Percentiles rank a stretch among this genome's conserved stretches.
phyloP scores from a whole-genome alignment of 2,329 filamentous ascomycete genomes.

The Dothideomycetidae sp. region DNA sequence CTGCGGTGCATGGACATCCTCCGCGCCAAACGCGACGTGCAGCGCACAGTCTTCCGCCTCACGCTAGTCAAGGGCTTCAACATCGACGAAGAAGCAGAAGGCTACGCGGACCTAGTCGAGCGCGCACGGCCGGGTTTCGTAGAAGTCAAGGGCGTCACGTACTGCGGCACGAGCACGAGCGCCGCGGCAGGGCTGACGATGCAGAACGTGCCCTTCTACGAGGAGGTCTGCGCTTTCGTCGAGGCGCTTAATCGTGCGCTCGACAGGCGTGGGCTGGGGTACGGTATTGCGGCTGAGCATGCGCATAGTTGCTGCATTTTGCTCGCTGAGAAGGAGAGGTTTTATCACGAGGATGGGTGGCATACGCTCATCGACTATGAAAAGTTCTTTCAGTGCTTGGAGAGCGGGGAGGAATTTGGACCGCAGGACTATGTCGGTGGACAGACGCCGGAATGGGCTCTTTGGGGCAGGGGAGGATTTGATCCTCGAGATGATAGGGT shows the following conservation, averaged over 20 bases:
- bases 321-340: slow-evolving; percentile 62
- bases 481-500: slow-evolving; percentile 81
- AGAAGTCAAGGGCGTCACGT: slow-evolving; percentile 93
- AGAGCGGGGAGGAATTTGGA: slow-evolving; percentile 51
- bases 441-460: slow-evolving; percentile 82
- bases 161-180: slow-evolving; percentile 80
- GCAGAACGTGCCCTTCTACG: slow-evolving; percentile 94
- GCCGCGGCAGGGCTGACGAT: slow-evolving; percentile 81
- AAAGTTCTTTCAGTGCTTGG: slow-evolving; percentile 71
- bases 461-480: slow-evolving; percentile 89
- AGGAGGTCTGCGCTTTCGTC: slow-evolving; percentile 75
- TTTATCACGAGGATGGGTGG: slow-evolving; percentile 65
- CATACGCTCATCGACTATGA: slow-evolving; percentile 86
- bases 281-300: slow-evolving; percentile 90
- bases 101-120: slow-evolving; percentile 81
- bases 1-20: slow-evolving; percentile 80
- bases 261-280: slow-evolving; percentile 54
- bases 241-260: slow-evolving; percentile 58
- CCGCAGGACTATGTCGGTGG: slow-evolving; percentile 84
- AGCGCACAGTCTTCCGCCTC: slow-evolving; percentile 86
- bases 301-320: slow-evolving; percentile 88
- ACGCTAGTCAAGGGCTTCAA: slow-evolving; percentile 98
- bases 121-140: slow-evolving; percentile 80
- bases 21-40: slow-evolving; percentile 64
- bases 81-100: slow-evolving; percentile 79